Conservation (phyloP, 139 green algal genomes). For the Auxenochlorella pyrenoidosa region DNA sequence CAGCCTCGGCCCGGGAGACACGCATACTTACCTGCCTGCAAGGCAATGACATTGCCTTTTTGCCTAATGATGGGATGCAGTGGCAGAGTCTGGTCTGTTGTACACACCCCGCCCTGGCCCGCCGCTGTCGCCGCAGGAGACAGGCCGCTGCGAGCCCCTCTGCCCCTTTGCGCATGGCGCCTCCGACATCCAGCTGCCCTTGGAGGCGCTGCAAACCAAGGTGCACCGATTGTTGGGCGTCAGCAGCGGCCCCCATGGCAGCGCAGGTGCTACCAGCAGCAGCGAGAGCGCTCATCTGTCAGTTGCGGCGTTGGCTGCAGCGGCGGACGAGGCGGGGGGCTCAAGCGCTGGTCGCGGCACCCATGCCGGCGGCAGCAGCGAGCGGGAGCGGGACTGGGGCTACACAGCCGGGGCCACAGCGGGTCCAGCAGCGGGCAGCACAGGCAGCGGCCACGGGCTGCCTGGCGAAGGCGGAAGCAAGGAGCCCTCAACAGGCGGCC, state of each 20-base stretch:
- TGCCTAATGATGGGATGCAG: too few species aligned
- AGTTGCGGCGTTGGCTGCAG: background rate
- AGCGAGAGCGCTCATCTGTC: background rate
- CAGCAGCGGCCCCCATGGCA: background rate
- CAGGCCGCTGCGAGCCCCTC: background rate
- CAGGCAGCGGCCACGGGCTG: background rate
- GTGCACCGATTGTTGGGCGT: background rate
- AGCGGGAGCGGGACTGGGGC: background rate
- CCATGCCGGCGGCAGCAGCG: background rate
- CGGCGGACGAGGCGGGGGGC: background rate
- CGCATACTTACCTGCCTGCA: background rate
- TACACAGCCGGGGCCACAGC: background rate
- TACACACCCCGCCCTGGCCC: background rate
- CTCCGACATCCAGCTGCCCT: background rate
- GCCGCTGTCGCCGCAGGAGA: background rate
- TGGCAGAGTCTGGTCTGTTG: too few species aligned
- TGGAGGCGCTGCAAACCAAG: background rate
- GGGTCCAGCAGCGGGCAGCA: background rate
- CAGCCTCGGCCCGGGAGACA: background rate
- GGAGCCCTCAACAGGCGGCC: background rate
- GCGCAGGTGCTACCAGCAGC: background rate
- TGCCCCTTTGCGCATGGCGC: slow-evolving; percentile 16
- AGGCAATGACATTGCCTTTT: too few species aligned
- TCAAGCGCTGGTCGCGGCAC: background rate
- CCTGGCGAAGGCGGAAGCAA: background rate